Evolutionary conservation across 805 yeast species (phyloP), one percentile per base, ranked within the genome.

Genomic region (Scheffersomyces spartinae): DNA sequence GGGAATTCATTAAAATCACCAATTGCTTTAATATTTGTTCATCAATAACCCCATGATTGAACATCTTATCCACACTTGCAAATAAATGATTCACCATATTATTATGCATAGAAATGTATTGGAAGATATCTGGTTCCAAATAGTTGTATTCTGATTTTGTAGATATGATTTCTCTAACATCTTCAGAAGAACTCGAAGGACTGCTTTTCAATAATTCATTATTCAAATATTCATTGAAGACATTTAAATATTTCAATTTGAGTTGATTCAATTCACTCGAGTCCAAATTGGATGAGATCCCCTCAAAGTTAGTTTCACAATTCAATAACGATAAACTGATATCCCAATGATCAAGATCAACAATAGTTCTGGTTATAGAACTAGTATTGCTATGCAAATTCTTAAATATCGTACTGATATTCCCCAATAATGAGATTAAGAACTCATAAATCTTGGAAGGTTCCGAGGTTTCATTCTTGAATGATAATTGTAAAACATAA

Each of bases 261-360:
- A 62, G 45, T 7, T 35, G 31, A n/a, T 38, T 35, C 23, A 52
- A 45, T 22, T 54, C 53, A 7, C 36, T 32, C 1, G 27, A 3
- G 50, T 30, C 27, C 42, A 43, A 11, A 25, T 30, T 19, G 41
- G 29, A 13, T 25, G 13, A 30, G 18, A 15, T 26, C 23, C 17
- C 34, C 20, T 29, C 34, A 30, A 32, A 40, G 21, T 33, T 38
- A 16, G 26, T 32, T 13, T 39, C 40, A 19, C 45, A 49, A 3
- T 47, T 33, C 28, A 47, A 34, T 4, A 60, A 32, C 10, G 45
- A 45, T 30, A 58, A 58, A 19, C 64, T 47, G 19, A 52, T 37
- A 24, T 61, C 64, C 64, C 71, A 66, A 21, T 58, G 45, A 24
- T 52, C 63, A 24, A 55, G 40, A 8, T 58, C 55, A 14, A 59